Conservation (phyloP, 176 grass and related monocot genomes). For the Carex kokanica region DNA sequence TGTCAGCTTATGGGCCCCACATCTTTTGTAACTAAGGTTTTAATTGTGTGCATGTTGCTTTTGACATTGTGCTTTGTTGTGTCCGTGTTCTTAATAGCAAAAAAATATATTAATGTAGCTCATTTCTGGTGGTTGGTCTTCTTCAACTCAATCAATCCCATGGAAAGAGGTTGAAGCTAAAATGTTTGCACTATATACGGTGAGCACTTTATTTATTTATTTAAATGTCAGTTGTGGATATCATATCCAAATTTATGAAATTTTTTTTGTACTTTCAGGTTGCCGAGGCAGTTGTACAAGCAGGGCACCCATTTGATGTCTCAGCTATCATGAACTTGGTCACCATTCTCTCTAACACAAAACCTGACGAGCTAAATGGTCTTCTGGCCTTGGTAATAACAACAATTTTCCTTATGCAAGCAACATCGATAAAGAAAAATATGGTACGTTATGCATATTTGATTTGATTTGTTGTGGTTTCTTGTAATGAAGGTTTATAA, state of each 20-base stretch:
- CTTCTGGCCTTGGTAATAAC: conserved; percentile 60
- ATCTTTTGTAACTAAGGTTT: conserved; percentile 69
- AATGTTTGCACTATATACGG: conserved; percentile 88
- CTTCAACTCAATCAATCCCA: conserved; percentile 58
- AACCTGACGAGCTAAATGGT: conserved; percentile 55
- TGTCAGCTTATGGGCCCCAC: conserved; percentile 72
- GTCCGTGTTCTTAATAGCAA: conserved; percentile 17
- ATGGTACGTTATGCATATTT: conserved; percentile 25
- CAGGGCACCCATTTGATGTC: conserved; percentile 61
- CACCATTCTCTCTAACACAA: conserved; percentile 59
- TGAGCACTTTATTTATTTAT: conserved; percentile 31
- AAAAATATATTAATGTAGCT: conserved; percentile 46
- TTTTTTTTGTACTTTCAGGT: conserved; percentile 48
- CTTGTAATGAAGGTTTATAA: conserved; percentile 70
- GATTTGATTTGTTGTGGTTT: conserved; percentile 29
- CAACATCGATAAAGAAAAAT: too few species aligned
- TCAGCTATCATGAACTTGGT: conserved; percentile 81
- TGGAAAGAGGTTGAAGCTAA: conserved; percentile 87
- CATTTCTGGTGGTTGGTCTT: conserved; percentile 55
- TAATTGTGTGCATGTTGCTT: conserved; percentile 11
- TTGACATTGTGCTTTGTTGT: conserved; percentile 17
- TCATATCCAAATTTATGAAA: neutral
- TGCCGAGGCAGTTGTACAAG: conserved; percentile 68
- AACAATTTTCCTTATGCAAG: conserved; percentile 4
- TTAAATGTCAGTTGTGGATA: conserved; percentile 17